These are phyloP conservation scores for Saturnispora besseyi DNA, from an alignment of 805 yeast species.

Conservation along the genomic window DNA sequence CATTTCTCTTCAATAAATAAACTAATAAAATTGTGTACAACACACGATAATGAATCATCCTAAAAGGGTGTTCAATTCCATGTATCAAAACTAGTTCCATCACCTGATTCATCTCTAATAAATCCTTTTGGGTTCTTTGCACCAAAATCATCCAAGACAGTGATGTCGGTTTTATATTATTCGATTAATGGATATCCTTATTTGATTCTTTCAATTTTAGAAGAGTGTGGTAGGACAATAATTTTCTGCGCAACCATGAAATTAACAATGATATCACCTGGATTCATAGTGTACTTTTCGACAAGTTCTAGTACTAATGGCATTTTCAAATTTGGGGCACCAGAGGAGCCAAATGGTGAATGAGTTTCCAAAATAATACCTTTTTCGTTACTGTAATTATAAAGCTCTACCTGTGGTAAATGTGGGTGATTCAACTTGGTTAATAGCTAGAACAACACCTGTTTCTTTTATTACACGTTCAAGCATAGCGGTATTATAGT, in stretches of 20 bases:
- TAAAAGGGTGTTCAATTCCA: too few relatives aligned
- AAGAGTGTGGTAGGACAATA: slow-evolving; percentile 32
- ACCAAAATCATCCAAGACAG: too few relatives aligned
- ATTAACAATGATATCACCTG: slow-evolving; percentile 45
- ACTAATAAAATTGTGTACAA: too few relatives aligned
- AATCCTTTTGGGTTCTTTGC: too few relatives aligned
- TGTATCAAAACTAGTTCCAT: too few relatives aligned
- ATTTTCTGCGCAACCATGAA: slow-evolving; percentile 52
- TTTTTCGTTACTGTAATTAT: slow-evolving; percentile 42
- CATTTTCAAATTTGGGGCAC: slow-evolving; percentile 44
- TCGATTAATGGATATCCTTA: too few relatives aligned
- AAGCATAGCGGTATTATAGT: slow-evolving; percentile 51
- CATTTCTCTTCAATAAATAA: too few relatives aligned
- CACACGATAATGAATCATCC: too few relatives aligned
- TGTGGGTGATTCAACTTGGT: slow-evolving; percentile 76
- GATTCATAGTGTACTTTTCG: slow-evolving; percentile 32
- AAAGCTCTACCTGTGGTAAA: slow-evolving; percentile 55
- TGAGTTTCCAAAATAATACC: slow-evolving; percentile 62
- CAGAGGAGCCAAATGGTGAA: slow-evolving; percentile 64
- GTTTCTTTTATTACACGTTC: slow-evolving; percentile 43
- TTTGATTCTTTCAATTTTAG: slow-evolving; percentile 24
- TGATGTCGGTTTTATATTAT: too few relatives aligned
- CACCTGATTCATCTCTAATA: too few relatives aligned
- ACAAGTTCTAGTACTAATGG: slow-evolving; percentile 37
- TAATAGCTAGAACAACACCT: slow-evolving; percentile 52